Evolutionary conservation across 306 rosid genomes (phyloP).

Genomic region (Cucumis cinereus): DNA sequence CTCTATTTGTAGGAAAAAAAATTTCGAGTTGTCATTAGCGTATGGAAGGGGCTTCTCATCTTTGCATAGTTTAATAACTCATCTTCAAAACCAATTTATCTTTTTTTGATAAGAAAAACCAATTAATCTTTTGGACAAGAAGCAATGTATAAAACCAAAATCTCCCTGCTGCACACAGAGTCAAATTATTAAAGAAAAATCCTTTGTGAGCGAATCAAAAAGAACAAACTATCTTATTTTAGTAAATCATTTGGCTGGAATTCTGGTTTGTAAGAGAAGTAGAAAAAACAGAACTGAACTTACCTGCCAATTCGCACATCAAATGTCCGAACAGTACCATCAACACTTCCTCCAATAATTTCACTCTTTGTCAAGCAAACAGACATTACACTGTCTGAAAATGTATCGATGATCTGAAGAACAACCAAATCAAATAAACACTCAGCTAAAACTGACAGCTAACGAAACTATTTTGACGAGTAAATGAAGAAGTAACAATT

Average conservation of each 20-base stretch:
- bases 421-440: constrained; percentile 9
- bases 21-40: neutral
- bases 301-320: constrained; percentile 84
- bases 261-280: neutral
- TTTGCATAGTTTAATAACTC: neutral
- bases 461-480: neutral
- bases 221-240: neutral
- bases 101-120: neutral
- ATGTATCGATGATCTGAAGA: constrained; percentile 72
- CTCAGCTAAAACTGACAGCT: neutral
- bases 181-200: neutral
- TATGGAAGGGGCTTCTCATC: neutral
- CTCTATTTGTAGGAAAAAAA: constrained; percentile 26
- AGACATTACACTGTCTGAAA: constrained; percentile 83
- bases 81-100: neutral
- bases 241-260: neutral
- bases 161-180: neutral
- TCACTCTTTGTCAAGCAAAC: constrained; percentile 71
- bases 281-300: neutral
- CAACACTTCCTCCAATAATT: constrained; percentile 89
- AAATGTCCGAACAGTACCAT: constrained; percentile 87
- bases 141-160: neutral
- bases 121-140: neutral
- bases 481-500: neutral
- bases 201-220: neutral